These are phyloP conservation scores for Xerocomellus intermedius DNA, from an alignment of 768 basidiomycete genomes.

Conservation along the genomic window DNA sequence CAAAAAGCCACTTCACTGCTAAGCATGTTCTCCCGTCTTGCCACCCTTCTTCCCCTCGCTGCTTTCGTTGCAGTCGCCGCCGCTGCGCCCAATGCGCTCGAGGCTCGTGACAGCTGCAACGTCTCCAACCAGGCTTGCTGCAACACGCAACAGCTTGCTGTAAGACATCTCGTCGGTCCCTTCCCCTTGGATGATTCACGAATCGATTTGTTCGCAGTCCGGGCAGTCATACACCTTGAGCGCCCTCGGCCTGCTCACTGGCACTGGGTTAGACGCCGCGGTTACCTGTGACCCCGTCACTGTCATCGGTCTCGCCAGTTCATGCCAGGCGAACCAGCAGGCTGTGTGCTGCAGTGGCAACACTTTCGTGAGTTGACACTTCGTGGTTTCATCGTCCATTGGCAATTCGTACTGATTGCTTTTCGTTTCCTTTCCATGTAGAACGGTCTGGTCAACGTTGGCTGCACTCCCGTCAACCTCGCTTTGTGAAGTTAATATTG, in stretches of 20 bases:
- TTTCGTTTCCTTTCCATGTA: neutral
- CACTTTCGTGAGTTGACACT: neutral
- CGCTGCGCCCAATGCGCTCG: slow-evolving; percentile 7
- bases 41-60: slow-evolving; percentile 7
- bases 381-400: too few relatives aligned
- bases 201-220: neutral
- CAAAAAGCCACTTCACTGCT: neutral
- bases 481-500: too few relatives aligned
- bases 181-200: neutral
- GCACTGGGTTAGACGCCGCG: too few relatives aligned
- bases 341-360: neutral
- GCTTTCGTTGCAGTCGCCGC: slow-evolving; percentile 3
- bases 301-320: too few relatives aligned
- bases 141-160: too few relatives aligned
- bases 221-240: too few relatives aligned
- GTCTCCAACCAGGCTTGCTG: too few relatives aligned
- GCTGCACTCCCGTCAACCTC: neutral
- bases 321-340: too few relatives aligned
- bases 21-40: slow-evolving; percentile 10
- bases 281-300: too few relatives aligned
- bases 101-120: too few relatives aligned
- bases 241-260: neutral
- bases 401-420: neutral
- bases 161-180: neutral
- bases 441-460: neutral